Percentiles rank a stretch among this genome's conserved stretches.
Conservation (phyloP, 371 early-diverging fungal species). For the Haplosporangium sp. region DNA sequence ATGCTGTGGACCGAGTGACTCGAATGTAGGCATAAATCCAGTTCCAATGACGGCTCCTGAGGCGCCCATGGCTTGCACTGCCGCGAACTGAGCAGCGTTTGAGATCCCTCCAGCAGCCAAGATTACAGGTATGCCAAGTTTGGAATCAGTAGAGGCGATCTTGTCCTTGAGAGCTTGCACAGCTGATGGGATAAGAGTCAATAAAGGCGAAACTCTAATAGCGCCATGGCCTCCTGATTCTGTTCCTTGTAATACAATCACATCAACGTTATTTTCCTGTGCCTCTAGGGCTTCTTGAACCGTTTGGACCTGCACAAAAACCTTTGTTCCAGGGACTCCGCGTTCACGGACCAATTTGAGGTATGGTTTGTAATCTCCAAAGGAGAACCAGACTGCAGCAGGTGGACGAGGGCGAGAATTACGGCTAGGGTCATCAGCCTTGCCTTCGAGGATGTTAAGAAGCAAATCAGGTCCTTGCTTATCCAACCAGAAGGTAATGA, state of each 20-base stretch:
- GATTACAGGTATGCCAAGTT: slow-evolving; percentile 60
- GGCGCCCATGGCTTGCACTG: slow-evolving; percentile 81
- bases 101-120: slow-evolving; percentile 88
- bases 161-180: slow-evolving; percentile 22
- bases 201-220: slow-evolving; percentile 29
- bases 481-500: slow-evolving; percentile 55
- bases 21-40: slow-evolving; percentile 45
- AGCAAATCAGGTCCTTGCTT: slow-evolving; percentile 38
- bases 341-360: slow-evolving; percentile 40
- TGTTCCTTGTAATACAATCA: slow-evolving; percentile 57
- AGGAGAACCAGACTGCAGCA: slow-evolving; percentile 60
- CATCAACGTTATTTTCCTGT: slow-evolving; percentile 49
- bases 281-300: slow-evolving; percentile 56
- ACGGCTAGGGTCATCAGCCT: slow-evolving; percentile 16
- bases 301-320: slow-evolving; percentile 58
- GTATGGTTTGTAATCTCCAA: slow-evolving; percentile 57
- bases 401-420: slow-evolving; percentile 37
- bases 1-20: slow-evolving; percentile 27
- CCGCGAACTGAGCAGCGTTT: slow-evolving; percentile 77
- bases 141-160: neutral
- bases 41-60: slow-evolving; percentile 61
- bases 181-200: slow-evolving; percentile 51
- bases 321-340: slow-evolving; percentile 27
- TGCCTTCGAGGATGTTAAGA: slow-evolving; percentile 21
- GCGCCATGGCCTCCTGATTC: slow-evolving; percentile 61